phyloP scores from a whole-genome alignment of 1,284 basidiomycete genomes.

The Meripilus lineatus region DNA sequence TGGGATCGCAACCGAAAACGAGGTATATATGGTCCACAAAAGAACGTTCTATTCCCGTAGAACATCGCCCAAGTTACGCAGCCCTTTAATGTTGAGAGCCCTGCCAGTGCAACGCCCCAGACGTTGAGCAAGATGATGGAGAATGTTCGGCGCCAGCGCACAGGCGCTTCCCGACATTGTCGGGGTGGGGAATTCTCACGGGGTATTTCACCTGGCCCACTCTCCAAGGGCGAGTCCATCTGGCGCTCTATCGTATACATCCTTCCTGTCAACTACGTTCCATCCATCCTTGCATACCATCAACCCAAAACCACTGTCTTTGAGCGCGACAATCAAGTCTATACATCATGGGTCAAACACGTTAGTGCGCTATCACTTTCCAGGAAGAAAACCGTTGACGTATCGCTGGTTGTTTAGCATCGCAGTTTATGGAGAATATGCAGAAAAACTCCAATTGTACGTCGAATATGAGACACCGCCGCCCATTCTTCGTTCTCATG shows the following conservation, averaged over 20 bases:
- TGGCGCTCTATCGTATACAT: not conserved
- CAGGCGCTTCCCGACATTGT: too few relatives aligned
- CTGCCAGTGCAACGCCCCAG: too few relatives aligned
- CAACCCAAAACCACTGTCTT: conserved; percentile 6
- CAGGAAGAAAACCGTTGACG: not conserved
- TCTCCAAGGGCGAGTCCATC: too few relatives aligned
- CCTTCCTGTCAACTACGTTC: too few relatives aligned
- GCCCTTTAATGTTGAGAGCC: too few relatives aligned
- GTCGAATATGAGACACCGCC: conserved; percentile 28
- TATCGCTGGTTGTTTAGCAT: conserved; percentile 46
- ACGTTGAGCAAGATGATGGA: too few relatives aligned
- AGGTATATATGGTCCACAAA: not conserved
- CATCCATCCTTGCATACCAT: not conserved
- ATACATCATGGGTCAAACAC: conserved; percentile 67
- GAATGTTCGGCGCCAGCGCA: too few relatives aligned
- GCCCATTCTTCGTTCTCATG: not conserved
- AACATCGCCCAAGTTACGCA: too few relatives aligned
- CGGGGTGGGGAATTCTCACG: too few relatives aligned
- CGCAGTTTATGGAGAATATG: conserved; percentile 94
- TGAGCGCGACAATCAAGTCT: conserved; percentile 10
- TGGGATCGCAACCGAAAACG: not conserved
- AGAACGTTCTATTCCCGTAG: too few relatives aligned
- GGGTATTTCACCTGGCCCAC: too few relatives aligned
- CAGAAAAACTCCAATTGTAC: conserved; percentile 88
- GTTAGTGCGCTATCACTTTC: conserved; percentile 47